Evolutionary conservation across 2,329 filamentous ascomycete species (phyloP), one percentile per base, ranked within the genome.

Genomic region (Xylaria sp.): DNA sequence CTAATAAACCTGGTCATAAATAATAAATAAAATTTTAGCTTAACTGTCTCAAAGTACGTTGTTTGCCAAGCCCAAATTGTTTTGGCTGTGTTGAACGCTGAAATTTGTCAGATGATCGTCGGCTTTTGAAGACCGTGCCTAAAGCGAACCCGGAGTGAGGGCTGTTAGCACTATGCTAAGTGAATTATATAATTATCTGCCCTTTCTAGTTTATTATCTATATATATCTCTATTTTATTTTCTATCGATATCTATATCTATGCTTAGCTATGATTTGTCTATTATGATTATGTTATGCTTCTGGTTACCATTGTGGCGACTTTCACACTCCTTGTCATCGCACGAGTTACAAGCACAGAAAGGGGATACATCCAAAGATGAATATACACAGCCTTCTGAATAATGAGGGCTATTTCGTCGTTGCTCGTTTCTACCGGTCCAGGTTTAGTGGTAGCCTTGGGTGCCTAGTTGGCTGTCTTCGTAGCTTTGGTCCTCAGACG

Each of bases 401-500:
- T 4, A 28, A 28, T 28, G 5, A 28, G 5, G 28, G 28, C 28
- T 28, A 4, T 28, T 28, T 28, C 28, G 28, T 28, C 28, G 28
- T 4, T 2, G 28, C 28, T 28, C 2, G 28, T 28, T 28, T 28
- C n/a, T 15, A 46, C 8, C 15, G 8, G n/a, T 34, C 34, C 54
- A 41, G 32, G 10, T 23, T n/a, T 56, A 13, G n/a, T 23, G 13
- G 54, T 39, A 23, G 18, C 10, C n/a, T 54, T 41, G 13, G 10
- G 3, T 25, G 12, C 6, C 62, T 64, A 64, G 25, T 20, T 64
- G 8, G 64, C 58, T 32, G 64, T 66, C 58, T 66, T 66, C 6
- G 64, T 66, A 34, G 64, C 64, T 59, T 66, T 66, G 5, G 64
- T 66, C 39, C 64, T 62, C 8, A 66, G 23, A 18, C 59, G 51